phyloP scores from a whole-genome alignment of 2,329 filamentous ascomycete species.

The Penicillium crustosum region DNA sequence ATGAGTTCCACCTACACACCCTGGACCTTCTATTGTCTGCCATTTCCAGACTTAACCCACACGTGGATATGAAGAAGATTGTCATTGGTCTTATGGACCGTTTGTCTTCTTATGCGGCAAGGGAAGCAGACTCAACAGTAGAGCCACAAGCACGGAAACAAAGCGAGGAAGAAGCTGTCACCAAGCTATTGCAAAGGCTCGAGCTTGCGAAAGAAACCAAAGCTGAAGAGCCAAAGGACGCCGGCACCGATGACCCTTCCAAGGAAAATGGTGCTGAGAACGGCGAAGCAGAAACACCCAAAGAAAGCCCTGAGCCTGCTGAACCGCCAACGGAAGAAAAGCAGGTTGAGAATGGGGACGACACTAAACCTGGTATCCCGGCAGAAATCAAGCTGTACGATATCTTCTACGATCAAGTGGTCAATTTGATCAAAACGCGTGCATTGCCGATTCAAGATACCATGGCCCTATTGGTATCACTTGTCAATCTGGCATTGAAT shows the following conservation, averaged over 20 bases:
- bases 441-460: conserved; percentile 91
- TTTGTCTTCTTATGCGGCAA: conserved; percentile 88
- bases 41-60: conserved; percentile 87
- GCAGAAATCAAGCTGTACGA: conserved; percentile 87
- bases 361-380: conserved; percentile 40
- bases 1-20: conserved; percentile 96
- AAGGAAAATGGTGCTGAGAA: conserved; percentile 40
- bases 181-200: conserved; percentile 74
- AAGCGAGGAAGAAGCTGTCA: conserved; percentile 79
- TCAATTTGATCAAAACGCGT: conserved; percentile 87
- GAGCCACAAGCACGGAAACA: conserved; percentile 72
- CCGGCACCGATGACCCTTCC: conserved; percentile 31
- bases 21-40: conserved; percentile 92
- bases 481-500: conserved; percentile 89
- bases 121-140: conserved; percentile 71
- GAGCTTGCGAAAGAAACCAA: conserved; percentile 63
- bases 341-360: conserved; percentile 35
- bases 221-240: conserved; percentile 39
- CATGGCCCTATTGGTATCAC: conserved; percentile 87
- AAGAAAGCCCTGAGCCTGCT: conserved; percentile 26
- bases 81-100: conserved; percentile 98
- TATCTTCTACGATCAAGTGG: conserved; percentile 94
- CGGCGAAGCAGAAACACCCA: conserved; percentile 36
- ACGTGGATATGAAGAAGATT: conserved; percentile 97
- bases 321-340: conserved; percentile 30